A percentile compares a stretch with the other conserved stretches of the same genome.
phyloP scores from a whole-genome alignment of 306 rosid genomes.

The Gastrolobium bilobum region DNA sequence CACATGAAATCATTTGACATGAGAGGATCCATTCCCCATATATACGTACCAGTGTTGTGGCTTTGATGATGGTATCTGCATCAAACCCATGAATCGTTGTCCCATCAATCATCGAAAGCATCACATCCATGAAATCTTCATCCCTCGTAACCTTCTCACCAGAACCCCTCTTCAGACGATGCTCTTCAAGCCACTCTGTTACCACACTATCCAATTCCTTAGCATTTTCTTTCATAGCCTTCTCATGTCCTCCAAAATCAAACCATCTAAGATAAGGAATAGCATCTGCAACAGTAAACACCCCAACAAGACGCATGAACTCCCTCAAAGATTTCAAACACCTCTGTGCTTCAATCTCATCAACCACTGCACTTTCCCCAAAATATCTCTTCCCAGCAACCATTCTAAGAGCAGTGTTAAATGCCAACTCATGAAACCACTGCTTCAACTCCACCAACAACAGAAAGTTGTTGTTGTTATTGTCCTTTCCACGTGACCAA shows the following conservation, averaged over 20 bases:
- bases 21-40: too few species aligned
- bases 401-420: slow-evolving; percentile 32
- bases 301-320: slow-evolving; percentile 29
- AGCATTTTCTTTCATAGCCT: slow-evolving; percentile 19
- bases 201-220: slow-evolving; percentile 31
- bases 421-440: slow-evolving; percentile 34
- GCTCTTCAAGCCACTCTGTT: slow-evolving; percentile 22
- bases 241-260: slow-evolving; percentile 44
- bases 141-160: background rate
- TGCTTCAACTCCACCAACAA: slow-evolving; percentile 26
- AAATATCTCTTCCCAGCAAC: slow-evolving; percentile 39
- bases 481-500: background rate
- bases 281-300: slow-evolving; percentile 31
- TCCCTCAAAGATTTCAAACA: slow-evolving; percentile 34
- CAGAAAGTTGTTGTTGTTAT: background rate
- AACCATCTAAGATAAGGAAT: slow-evolving; percentile 35
- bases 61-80: slow-evolving; percentile 40
- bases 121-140: slow-evolving; percentile 40
- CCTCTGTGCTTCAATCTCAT: background rate
- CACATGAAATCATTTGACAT: too few species aligned
- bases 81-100: slow-evolving; percentile 42
- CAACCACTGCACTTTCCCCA: background rate
- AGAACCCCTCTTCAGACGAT: background rate
- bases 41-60: slow-evolving; percentile 21
- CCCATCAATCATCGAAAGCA: slow-evolving; percentile 41